Base-by-base conservation (phyloP, 495 filamentous ascomycete species). In the Corynascus novoguineensis region DNA sequence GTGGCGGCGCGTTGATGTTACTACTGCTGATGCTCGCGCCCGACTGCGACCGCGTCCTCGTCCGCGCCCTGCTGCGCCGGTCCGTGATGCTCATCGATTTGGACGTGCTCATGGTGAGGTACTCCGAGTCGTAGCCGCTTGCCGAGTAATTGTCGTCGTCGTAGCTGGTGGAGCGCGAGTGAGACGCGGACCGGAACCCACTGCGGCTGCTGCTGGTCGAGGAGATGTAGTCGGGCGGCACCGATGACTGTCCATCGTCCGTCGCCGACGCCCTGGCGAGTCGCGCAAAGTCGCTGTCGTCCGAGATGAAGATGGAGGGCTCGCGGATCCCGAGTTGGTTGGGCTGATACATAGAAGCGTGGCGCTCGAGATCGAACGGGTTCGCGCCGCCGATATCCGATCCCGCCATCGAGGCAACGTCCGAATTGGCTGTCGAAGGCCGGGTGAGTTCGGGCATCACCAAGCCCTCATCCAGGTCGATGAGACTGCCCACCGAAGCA, bases 391-490 rank as follows among this genome's bases (percentile, higher is more conserved):
- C 75, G 8, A 75, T 68, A 31, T 79, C 76, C 0, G 75, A 78
- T 24, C 76, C 75, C 7, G 71, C 61, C 37, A 77, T 64, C 4
- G 71, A 76, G 4, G 59, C 75, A 12, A 69, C 76, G 58, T 81
- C 78, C 21, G 76, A 82, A 62, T 81, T 75, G 10, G 78, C 79
- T 2, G 78, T 82, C 15, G 78, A 83, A 1, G 77, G 79, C 5
- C 77, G 68, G 15, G 66, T 69, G 15, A 68, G 60, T 24, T 76
- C 72, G 5, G 64, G 55, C 37, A 52, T 54, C 9, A 55, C 19
- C 15, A 79, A 65, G 45, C 75, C 71, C 67, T 79, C 75, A 57
- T 81, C 77, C 10, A 83, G 73, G 49, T 80, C 76, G 46, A 81
- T 79, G 25, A 81, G 63, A 24, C 74, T 77, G 14, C 73, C 67